Base-by-base conservation (phyloP, 2,329 filamentous ascomycete genomes). In the Bisporella sp. region DNA sequence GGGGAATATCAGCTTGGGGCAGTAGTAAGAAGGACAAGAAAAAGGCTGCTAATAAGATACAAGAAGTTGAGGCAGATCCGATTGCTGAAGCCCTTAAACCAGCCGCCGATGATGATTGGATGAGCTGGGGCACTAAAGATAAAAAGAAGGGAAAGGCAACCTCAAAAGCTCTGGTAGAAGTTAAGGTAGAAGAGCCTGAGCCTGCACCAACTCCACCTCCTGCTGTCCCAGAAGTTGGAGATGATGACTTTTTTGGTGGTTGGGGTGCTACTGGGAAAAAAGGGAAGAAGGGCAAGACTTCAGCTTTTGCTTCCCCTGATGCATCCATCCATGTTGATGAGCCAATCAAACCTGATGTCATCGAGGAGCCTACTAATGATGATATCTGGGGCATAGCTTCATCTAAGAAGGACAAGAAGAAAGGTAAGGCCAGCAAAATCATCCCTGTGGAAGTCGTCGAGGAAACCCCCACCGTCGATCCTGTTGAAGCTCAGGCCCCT, bases 311-410 rank as follows among this genome's bases (percentile, higher is more conserved):
- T 44, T 51, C 58, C 49, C 45, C 57, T 57, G 51, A 62, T 57
- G 45, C 50, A 32, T 57, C 58, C 29, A 69, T 71, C 57, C 21
- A 21, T 21, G 21, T 21, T 21, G 21, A 21, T 21, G 21, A 21
- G 21, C 21, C 21, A 21, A 21, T 21, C 21, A 66, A 67, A 50
- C 72, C 74, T n/a, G 73, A 72, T 54, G 68, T 64, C 29, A 67
- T 77, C 6, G 73, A 77, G 51, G 75, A 78, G 58, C 71, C 74
- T 2, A 72, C 72, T 51, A 65, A 65, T 12, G 72, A 74, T 31
- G 68, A 70, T 42, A 54, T 54, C n/a, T 64, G 60, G 56, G 59
- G 54, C 6, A 50, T 52, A 6, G 37, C 49, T 4, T 46, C 58
- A 31, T 57, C 56, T 4, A 64, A 61, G 45, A 64, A 64, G 45